These are phyloP conservation scores for Colletotrichum salicis DNA, from an alignment of 2,329 filamentous ascomycete species.

Conservation along the genomic window DNA sequence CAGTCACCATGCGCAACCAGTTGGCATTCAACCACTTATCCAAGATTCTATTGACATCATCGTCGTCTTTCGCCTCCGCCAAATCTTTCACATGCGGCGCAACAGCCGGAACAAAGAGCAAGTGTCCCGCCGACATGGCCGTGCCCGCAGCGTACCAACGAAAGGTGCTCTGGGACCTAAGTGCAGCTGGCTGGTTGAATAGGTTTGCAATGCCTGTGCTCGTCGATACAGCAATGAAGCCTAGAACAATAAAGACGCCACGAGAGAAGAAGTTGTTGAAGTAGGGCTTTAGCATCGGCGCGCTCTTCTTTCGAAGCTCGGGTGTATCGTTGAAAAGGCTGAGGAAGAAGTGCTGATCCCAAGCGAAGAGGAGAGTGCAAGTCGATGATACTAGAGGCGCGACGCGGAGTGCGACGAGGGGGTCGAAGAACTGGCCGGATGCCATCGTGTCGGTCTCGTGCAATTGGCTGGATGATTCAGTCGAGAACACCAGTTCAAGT, in stretches of 20 bases:
- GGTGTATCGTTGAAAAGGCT: slow-evolving; percentile 27
- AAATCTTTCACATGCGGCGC: slow-evolving; percentile 11
- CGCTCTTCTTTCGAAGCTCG: slow-evolving; percentile 18
- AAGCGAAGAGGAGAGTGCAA: slow-evolving; percentile 42
- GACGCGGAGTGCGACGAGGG: slow-evolving; percentile 40
- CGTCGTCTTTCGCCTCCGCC: not conserved
- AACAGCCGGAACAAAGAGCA: slow-evolving; percentile 44
- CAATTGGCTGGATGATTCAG: not conserved
- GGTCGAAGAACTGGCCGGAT: slow-evolving; percentile 36
- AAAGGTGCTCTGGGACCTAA: slow-evolving; percentile 33
- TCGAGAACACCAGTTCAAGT: too few species aligned
- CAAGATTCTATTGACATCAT: not conserved
- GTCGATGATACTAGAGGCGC: slow-evolving; percentile 45
- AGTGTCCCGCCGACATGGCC: slow-evolving; percentile 43
- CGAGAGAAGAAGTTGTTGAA: slow-evolving; percentile 40
- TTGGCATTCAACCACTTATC: slow-evolving; percentile 5
- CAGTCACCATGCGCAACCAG: slow-evolving; percentile 2
- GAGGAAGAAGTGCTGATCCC: slow-evolving; percentile 38
- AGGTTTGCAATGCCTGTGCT: not conserved
- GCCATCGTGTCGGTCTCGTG: slow-evolving; percentile 32
- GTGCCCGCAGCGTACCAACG: slow-evolving; percentile 45
- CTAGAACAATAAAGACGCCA: slow-evolving; percentile 31
- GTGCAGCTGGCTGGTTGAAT: too few species aligned
- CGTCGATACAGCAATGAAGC: not conserved
- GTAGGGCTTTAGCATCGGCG: slow-evolving; percentile 40